Conservation (phyloP, 352 stramenopile species). For the Phytopythium sindhum region DNA sequence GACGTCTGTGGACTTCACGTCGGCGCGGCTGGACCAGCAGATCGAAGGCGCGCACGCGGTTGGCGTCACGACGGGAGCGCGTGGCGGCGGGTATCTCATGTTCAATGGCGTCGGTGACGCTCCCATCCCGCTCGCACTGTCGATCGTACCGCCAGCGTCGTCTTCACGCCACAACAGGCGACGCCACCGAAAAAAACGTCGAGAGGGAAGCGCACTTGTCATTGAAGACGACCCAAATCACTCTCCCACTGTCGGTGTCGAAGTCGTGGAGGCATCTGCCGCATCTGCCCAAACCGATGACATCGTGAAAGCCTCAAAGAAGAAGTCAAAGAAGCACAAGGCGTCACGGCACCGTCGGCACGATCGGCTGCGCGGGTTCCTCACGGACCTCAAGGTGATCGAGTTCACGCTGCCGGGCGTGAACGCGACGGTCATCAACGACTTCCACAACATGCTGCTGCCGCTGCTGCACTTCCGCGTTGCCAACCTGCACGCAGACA, state of each 20-base stretch:
- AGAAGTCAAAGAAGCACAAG: constrained; percentile 21
- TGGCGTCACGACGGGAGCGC: constrained; percentile 31
- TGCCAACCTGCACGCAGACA: constrained; percentile 56
- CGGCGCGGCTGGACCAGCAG: constrained; percentile 24
- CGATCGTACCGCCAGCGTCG: constrained; percentile 34
- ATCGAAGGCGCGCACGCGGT: constrained; percentile 37
- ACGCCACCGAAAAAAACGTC: constrained; percentile 7
- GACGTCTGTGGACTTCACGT: constrained; percentile 43
- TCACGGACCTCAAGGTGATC: constrained; percentile 71
- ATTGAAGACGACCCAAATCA: neutral
- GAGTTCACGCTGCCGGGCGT: constrained; percentile 73
- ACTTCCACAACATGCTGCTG: constrained; percentile 87
- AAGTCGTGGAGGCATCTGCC: constrained; percentile 7
- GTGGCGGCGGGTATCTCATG: constrained; percentile 82
- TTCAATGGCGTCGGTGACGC: constrained; percentile 84
- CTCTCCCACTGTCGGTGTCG: neutral
- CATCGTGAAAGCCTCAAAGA: neutral
- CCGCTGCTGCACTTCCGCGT: constrained; percentile 77
- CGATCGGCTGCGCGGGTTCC: constrained; percentile 25
- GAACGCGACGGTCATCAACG: constrained; percentile 81
- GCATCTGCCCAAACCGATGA: neutral
- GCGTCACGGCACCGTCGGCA: constrained; percentile 13
- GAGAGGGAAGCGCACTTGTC: neutral
- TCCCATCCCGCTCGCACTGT: constrained; percentile 72
- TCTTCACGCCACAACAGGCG: constrained; percentile 4